Evolutionary conservation across 2,329 filamentous ascomycete species (phyloP), one percentile per base, ranked within the genome.

Genomic region (Pseudogymnoascus destructans): DNA sequence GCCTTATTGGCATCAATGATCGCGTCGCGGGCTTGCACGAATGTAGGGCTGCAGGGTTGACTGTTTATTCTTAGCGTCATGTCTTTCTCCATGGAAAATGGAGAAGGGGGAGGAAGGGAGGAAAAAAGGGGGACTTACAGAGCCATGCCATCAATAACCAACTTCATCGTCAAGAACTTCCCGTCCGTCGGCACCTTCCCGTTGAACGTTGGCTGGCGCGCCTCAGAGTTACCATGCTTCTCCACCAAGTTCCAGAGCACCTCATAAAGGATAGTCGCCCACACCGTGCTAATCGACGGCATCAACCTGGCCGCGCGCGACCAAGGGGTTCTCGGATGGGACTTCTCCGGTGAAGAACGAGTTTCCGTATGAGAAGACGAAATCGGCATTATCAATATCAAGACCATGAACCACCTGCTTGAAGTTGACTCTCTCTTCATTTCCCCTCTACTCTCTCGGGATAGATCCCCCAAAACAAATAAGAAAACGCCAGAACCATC

Each of bases 331-430:
- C 40, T 70, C 66, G 11, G 69, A 68, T 57, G 77, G 73, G 23
- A 77, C 67, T 8, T 70, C 64, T 36, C 76, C 76, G 23, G 71
- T 73, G 69, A 70, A 73, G 63, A 75, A 74, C 4, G 72, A 73
- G 61, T 78, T 79, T 36, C 79, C 79, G 60, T 77, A 79, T 1
- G 79, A 82, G 69, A 84, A 79, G 57, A 83, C 70, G 64, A 81
- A 80, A 64, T 80, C 77, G 0, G 76, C 78, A 63, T 82, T 82
- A 63, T 82, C 80, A 60, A 84, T 75, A 61, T 82, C 80, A 21
- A 82, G 66, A 1, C 76, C 79, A 58, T 81, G 77, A 5, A 73
- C 70, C 0, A 79, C 82, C 69, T 83, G 80, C 68, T 78, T 79
- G 65, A 82, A 80, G 66, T 80, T 74, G 62, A 81, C 21, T 46